Percentiles rank a stretch among this genome's conserved stretches.
Evolutionary conservation across 2,329 filamentous ascomycete genomes (phyloP).

Genomic region (Venturia oleaginea): DNA sequence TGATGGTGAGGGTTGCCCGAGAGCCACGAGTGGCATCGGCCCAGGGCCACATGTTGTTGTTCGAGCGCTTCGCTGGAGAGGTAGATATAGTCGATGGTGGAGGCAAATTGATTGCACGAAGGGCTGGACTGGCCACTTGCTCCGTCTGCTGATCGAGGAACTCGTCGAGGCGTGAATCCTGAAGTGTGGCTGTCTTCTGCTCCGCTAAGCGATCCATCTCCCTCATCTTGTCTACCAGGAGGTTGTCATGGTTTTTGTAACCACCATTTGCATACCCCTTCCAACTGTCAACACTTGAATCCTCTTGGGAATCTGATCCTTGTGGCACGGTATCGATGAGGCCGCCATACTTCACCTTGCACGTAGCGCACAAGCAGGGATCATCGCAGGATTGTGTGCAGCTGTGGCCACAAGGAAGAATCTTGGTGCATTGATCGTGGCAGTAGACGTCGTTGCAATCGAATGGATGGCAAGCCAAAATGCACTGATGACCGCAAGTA

Average conservation of each 20-base stretch:
- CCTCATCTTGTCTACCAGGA: neutral
- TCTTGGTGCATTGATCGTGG: neutral
- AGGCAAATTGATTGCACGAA: neutral
- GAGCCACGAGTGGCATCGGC: neutral
- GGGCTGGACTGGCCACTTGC: neutral
- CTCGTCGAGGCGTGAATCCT: neutral
- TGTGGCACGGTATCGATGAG: neutral
- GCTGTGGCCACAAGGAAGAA: constrained; percentile 10
- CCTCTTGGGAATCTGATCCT: too few relatives aligned
- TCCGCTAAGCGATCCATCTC: neutral
- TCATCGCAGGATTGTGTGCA: neutral
- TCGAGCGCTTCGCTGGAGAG: neutral
- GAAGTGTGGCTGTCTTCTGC: neutral
- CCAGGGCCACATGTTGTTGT: neutral
- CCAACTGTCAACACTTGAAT: neutral
- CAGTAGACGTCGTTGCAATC: constrained; percentile 6
- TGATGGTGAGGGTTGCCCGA: neutral
- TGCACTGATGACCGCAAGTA: constrained; percentile 14
- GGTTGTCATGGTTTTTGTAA: neutral
- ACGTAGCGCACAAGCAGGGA: neutral
- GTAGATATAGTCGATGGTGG: neutral
- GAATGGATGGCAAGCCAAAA: constrained; percentile 13
- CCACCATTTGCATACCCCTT: neutral
- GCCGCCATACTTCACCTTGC: neutral
- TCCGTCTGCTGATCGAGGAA: neutral